These are phyloP conservation scores for Clitocybe nebularis DNA, from an alignment of 1,284 basidiomycete species.

Conservation along the genomic window DNA sequence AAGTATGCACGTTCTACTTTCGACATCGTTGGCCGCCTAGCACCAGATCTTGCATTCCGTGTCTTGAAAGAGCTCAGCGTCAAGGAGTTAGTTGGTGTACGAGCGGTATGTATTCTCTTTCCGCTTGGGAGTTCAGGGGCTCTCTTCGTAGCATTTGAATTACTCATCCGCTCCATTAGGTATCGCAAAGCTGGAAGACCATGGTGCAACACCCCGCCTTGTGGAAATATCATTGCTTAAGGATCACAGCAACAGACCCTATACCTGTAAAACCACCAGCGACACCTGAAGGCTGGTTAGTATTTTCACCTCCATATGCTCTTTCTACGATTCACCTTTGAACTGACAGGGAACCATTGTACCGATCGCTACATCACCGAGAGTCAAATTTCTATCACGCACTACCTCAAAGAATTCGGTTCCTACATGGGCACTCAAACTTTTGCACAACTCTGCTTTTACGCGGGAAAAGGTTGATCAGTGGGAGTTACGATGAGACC, in stretches of 20 bases:
- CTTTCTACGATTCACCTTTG: conserved; percentile 1
- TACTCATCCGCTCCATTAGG: conserved; percentile 33
- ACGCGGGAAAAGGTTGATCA: conserved; percentile 76
- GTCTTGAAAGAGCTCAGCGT: conserved; percentile 67
- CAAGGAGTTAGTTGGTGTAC: conserved; percentile 58
- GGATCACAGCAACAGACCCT: conserved; percentile 74
- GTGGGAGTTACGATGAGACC: conserved; percentile 88
- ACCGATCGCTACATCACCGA: conserved; percentile 78
- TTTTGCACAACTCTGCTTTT: conserved; percentile 85
- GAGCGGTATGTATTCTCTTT: conserved; percentile 37
- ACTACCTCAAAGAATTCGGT: conserved; percentile 71
- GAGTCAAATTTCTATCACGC: conserved; percentile 82
- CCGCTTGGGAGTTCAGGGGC: neutral
- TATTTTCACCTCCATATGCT: neutral
- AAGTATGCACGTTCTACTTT: conserved; percentile 78
- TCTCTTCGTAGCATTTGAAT: neutral
- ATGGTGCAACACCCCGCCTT: conserved; percentile 68
- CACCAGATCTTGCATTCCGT: conserved; percentile 61
- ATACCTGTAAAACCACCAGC: conserved; percentile 57
- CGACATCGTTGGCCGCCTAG: conserved; percentile 75
- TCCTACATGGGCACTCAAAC: conserved; percentile 82
- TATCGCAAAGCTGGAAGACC: conserved; percentile 73
- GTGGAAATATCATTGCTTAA: conserved; percentile 75
- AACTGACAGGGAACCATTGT: conserved; percentile 72
- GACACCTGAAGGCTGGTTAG: conserved; percentile 68